A percentile compares a stretch with the other conserved stretches of the same genome.
Conservation (phyloP, 441 rosid genomes). For the Brassica hybrid region DNA sequence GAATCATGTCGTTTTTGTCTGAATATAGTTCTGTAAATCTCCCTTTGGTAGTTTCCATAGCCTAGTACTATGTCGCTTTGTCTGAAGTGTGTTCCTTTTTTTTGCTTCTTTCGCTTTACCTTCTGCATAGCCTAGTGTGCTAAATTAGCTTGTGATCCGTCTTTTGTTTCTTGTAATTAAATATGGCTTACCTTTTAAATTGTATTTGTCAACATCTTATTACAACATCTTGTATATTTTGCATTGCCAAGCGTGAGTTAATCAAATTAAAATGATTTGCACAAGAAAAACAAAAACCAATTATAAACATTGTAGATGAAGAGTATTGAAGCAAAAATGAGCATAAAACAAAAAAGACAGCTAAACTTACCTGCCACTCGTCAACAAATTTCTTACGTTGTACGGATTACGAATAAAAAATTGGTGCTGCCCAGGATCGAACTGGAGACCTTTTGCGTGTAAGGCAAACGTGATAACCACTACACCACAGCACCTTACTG, state of each 20-base stretch:
- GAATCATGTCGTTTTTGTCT: neutral
- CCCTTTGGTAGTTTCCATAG: neutral
- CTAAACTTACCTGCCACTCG: neutral
- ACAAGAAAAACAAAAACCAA: neutral
- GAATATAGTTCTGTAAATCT: neutral
- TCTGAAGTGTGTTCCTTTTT: neutral
- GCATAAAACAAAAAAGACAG: neutral
- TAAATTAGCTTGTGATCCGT: neutral
- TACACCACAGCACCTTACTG: conserved; percentile 55
- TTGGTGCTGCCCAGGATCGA: conserved; percentile 85
- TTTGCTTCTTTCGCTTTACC: neutral
- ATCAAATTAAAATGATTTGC: neutral
- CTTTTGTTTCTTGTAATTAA: conserved; percentile 6
- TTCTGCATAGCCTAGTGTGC: conserved; percentile 8
- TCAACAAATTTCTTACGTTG: neutral
- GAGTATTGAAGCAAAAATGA: neutral
- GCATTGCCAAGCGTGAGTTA: neutral
- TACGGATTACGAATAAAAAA: neutral
- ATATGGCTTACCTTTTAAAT: neutral
- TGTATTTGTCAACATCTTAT: neutral
- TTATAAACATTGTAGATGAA: neutral
- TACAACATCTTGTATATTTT: neutral
- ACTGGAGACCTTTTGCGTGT: conserved; percentile 82
- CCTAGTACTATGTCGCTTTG: no score
- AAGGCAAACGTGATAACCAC: conserved; percentile 92